Evolutionary conservation across 306 rosid species (phyloP), one percentile per base, ranked within the genome.

Genomic region (Nissolia schottii): DNA sequence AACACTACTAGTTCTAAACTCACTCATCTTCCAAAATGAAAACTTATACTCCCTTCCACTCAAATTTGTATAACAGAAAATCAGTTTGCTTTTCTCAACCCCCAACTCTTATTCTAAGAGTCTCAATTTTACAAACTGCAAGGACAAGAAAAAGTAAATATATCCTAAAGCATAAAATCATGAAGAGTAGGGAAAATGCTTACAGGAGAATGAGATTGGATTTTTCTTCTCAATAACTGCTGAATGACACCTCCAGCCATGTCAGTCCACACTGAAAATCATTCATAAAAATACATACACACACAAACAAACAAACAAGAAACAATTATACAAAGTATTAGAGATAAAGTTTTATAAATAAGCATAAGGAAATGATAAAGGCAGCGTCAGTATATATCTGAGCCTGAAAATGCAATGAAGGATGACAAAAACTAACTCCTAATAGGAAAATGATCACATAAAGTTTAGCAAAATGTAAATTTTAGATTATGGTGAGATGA

Each of bases 231-330:
- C 80, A 92, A 78, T 53, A 90, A 75, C 70, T 84, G 91, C 73
- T 73, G 87, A 80, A 92, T 74, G 70, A 84, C 85, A 84, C 90
- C 89, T 83, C 96, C 92, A 86, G 96, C 96, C 98, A 92, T 92
- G 72, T 69, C 82, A 56, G 81, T 74, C 70, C 48, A 74, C 25
- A 77, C 91, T 87, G 77, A 28, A 34, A 58, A 79, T 63, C 48
- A 55, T 67, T 51, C 73, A 68, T 23, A 53, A 3, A 50, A 28
- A 73, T 71, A 77, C 24, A 7, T 58, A 14, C 25, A 50, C 14
- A 49, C 58, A 48, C 49, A 41, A 50, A 58, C 7, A 60, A 35
- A 32, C 37, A 38, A 58, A 60, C 51, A 23, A n/a, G n/a, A n/a
- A n/a, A n/a, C n/a, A 35, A 51, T 31, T 24, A n/a, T 41, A 31